These are phyloP conservation scores for Boletus barrowsii DNA, from an alignment of 768 basidiomycete species.

Conservation along the genomic window DNA sequence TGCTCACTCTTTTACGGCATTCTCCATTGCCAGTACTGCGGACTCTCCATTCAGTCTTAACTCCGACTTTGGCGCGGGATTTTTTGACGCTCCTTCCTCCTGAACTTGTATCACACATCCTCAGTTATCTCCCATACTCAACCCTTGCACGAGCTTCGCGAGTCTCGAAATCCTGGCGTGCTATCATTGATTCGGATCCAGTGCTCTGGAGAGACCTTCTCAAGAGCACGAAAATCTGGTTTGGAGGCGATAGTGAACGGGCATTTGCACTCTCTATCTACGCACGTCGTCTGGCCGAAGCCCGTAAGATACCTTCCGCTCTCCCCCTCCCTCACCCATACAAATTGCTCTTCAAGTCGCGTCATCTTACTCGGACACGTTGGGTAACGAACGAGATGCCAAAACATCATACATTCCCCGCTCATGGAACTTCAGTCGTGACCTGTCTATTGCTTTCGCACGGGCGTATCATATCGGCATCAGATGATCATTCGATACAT, in stretches of 20 bases:
- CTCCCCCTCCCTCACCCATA: constrained; percentile 81
- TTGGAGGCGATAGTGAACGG: constrained; percentile 80
- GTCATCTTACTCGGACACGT: constrained; percentile 72
- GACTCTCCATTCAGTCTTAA: constrained; percentile 82
- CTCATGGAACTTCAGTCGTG: constrained; percentile 87
- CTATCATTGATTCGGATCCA: constrained; percentile 87
- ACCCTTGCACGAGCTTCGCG: constrained; percentile 84
- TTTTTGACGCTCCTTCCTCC: constrained; percentile 90
- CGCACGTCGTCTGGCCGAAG: constrained; percentile 51
- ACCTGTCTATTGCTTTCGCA: constrained; percentile 95
- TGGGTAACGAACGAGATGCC: constrained; percentile 77
- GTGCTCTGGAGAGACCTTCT: constrained; percentile 88
- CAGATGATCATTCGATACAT: constrained; percentile 95
- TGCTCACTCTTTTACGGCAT: constrained; percentile 88
- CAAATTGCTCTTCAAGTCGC: constrained; percentile 91
- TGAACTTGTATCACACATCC: constrained; percentile 86
- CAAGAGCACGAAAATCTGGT: constrained; percentile 83
- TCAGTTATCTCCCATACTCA: constrained; percentile 79
- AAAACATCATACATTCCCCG: constrained; percentile 78
- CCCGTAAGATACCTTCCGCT: constrained; percentile 38
- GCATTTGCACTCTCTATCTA: constrained; percentile 73
- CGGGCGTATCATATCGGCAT: constrained; percentile 93
- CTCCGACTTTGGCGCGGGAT: constrained; percentile 89
- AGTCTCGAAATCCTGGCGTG: constrained; percentile 88
- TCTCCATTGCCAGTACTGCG: constrained; percentile 90